Percentiles rank a stretch among this genome's conserved stretches.
phyloP scores from a whole-genome alignment of 2,329 filamentous ascomycete genomes.

The Diplodia seriata region DNA sequence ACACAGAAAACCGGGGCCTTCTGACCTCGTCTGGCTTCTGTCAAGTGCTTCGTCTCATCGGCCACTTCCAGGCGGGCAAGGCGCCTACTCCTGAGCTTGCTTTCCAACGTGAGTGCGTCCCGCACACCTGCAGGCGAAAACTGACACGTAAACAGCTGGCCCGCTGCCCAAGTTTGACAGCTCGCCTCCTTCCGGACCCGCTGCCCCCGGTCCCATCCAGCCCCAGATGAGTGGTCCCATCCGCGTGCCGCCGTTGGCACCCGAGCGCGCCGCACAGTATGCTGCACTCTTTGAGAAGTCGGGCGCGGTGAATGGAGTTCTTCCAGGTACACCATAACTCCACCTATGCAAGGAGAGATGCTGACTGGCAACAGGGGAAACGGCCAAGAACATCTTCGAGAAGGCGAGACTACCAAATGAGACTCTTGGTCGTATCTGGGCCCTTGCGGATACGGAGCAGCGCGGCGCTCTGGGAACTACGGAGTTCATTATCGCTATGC shows the following conservation, averaged over 20 bases:
- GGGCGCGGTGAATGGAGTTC: slow-evolving; percentile 74
- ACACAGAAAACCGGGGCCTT: slow-evolving; percentile 93
- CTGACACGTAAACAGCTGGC: slow-evolving; percentile 58
- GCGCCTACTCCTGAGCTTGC: slow-evolving; percentile 83
- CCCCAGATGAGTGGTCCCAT: slow-evolving; percentile 63
- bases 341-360: not conserved
- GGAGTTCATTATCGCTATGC: slow-evolving; percentile 98
- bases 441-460: slow-evolving; percentile 90
- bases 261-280: slow-evolving; percentile 91
- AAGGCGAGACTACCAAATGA: slow-evolving; percentile 90
- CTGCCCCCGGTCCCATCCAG: slow-evolving; percentile 58
- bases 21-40: slow-evolving; percentile 93
- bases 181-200: slow-evolving; percentile 56
- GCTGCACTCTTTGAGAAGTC: slow-evolving; percentile 89
- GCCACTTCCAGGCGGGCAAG: slow-evolving; percentile 88
- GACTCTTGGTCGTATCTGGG: slow-evolving; percentile 93
- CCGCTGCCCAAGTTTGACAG: slow-evolving; percentile 94
- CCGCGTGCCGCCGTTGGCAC: slow-evolving; percentile 84
- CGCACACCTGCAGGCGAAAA: slow-evolving; percentile 1
- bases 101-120: slow-evolving; percentile 66
- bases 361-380: slow-evolving; percentile 65
- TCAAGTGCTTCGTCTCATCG: slow-evolving; percentile 90
- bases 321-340: slow-evolving; percentile 63
- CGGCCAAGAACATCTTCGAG: slow-evolving; percentile 93
- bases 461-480: slow-evolving; percentile 83